Evolutionary conservation across 2,329 filamentous ascomycete species (phyloP).

Genomic region (Neofusicoccum umdonicola): DNA sequence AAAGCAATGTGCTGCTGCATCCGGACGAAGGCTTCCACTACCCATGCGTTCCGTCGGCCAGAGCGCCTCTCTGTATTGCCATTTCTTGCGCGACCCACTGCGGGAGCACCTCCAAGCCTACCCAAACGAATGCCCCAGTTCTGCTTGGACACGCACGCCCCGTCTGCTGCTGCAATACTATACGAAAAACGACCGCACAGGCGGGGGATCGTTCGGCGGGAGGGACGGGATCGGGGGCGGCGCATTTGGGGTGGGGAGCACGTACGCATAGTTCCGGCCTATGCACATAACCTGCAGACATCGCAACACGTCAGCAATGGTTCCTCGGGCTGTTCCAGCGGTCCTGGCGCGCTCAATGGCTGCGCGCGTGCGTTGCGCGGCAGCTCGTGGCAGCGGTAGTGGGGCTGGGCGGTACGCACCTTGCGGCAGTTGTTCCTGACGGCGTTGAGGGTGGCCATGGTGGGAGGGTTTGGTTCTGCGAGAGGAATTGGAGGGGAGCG

Average conservation of each 20-base stretch:
- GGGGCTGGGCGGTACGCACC: slow-evolving; percentile 31
- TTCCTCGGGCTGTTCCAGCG: not conserved
- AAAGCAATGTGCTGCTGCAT: too few relatives aligned
- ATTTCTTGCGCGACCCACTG: too few relatives aligned
- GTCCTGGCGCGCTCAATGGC: not conserved
- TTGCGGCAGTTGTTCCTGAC: slow-evolving; percentile 48
- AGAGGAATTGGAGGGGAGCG: not conserved
- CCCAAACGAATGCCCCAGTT: too few relatives aligned
- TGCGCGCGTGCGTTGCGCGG: not conserved
- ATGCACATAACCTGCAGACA: slow-evolving; percentile 75
- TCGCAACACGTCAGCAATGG: not conserved
- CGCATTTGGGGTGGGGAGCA: slow-evolving; percentile 19
- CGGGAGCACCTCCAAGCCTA: too few relatives aligned
- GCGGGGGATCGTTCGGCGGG: slow-evolving; percentile 13
- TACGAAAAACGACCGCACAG: too few relatives aligned
- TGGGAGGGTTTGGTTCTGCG: not conserved
- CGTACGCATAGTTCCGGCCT: slow-evolving; percentile 91
- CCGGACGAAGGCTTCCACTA: too few relatives aligned
- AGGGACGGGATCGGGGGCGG: slow-evolving; percentile 13
- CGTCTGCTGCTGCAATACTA: too few relatives aligned
- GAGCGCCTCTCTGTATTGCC: too few relatives aligned
- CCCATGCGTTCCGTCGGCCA: too few relatives aligned
- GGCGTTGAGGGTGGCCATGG: slow-evolving; percentile 35
- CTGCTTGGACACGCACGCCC: too few relatives aligned
- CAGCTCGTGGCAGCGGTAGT: not conserved